These are phyloP conservation scores for Ophiosphaerella herpotricha DNA, from an alignment of 2,329 filamentous ascomycete genomes.

Conservation along the genomic window DNA sequence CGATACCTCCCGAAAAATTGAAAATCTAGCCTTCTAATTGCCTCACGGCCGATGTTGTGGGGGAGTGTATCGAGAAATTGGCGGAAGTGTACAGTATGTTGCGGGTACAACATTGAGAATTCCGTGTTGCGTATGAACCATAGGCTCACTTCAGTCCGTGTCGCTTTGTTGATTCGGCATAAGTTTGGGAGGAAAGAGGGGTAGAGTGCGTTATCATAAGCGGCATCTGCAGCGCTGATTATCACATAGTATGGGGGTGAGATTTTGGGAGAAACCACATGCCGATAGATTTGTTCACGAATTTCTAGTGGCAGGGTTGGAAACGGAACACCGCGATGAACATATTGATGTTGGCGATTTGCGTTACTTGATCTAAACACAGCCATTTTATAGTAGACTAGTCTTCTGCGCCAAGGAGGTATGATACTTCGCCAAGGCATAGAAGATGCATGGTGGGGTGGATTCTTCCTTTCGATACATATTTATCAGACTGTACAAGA, in stretches of 20 bases:
- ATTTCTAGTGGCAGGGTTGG: conserved; percentile 7
- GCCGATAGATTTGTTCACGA: conserved; percentile 4
- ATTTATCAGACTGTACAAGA: too few relatives aligned
- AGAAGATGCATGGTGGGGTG: too few relatives aligned
- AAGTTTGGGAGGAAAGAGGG: conserved; percentile 7
- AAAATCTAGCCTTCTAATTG: conserved; percentile 5
- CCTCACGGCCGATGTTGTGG: not conserved
- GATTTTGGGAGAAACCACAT: not conserved
- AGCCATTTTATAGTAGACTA: too few relatives aligned
- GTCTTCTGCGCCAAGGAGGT: too few relatives aligned
- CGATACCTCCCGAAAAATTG: conserved; percentile 5
- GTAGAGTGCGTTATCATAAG: not conserved
- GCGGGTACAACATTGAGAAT: conserved; percentile 3
- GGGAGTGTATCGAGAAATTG: conserved; percentile 4
- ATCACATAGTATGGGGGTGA: not conserved
- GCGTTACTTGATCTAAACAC: too few relatives aligned
- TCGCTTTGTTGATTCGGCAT: conserved; percentile 9
- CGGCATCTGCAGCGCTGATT: conserved; percentile 2
- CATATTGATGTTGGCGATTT: too few relatives aligned
- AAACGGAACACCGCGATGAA: not conserved
- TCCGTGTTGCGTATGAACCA: conserved; percentile 2
- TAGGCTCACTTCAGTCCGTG: conserved; percentile 7
- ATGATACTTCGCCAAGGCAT: too few relatives aligned
- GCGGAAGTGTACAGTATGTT: not conserved
- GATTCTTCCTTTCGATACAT: too few relatives aligned